phyloP scores from a whole-genome alignment of 495 filamentous ascomycete genomes.

The Penicillium robsamsonii region DNA sequence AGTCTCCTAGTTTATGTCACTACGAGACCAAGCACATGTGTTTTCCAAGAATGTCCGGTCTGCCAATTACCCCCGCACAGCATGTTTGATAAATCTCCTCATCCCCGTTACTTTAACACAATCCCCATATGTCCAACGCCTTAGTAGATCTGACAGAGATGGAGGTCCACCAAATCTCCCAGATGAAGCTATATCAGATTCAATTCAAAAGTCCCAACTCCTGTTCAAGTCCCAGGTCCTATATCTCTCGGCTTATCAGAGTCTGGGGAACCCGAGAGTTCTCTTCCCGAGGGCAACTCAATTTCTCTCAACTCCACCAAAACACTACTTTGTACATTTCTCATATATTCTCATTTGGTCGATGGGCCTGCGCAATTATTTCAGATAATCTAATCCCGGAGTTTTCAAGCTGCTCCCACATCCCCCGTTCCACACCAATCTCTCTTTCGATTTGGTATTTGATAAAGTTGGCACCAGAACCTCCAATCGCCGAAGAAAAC shows the following conservation, averaged over 20 bases:
- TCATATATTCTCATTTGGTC: conserved; percentile 2
- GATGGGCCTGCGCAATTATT: not conserved
- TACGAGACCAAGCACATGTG: not conserved
- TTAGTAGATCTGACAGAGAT: conserved; percentile 5
- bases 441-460: conserved; percentile 1
- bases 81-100: not conserved
- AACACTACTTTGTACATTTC: conserved; percentile 8
- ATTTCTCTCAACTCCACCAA: conserved; percentile 21
- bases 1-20: not conserved
- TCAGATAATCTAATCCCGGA: conserved; percentile 18
- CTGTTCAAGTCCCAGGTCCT: not conserved
- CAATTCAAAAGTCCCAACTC: not conserved
- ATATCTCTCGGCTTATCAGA: conserved; percentile 3
- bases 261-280: conserved; percentile 22
- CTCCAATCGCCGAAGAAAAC: conserved; percentile 11
- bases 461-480: not conserved
- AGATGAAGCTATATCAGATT: not conserved
- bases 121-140: not conserved
- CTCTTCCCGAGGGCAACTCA: conserved; percentile 33
- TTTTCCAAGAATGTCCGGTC: not conserved
- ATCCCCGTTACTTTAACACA: not conserved
- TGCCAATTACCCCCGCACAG: no score
- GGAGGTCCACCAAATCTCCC: not conserved
- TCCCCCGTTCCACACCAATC: conserved; percentile 1
- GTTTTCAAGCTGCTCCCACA: conserved; percentile 6